Base-by-base conservation (phyloP, 371 early-diverging fungal species). In the Choanephora cucurbitarum region DNA sequence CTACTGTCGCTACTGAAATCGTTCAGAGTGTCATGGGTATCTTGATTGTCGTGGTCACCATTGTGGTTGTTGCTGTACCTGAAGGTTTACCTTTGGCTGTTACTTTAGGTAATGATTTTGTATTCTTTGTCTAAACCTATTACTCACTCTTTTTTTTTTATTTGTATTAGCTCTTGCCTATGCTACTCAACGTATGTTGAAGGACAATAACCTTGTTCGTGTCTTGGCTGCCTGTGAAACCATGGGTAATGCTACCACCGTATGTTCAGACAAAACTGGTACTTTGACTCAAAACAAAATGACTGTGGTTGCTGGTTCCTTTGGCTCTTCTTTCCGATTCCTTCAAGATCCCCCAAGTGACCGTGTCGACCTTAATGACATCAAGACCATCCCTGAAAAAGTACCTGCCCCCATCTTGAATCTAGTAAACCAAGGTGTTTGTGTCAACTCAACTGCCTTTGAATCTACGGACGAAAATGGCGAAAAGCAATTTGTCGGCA, bases 201-300 rank as follows among this genome's bases (percentile, higher is more conserved):
- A 88, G 59, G 94, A 96, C 63, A 93, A 94, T 63, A 94, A 93
- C 65, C 71, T 96, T 24, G 96, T 96, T 8, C 84, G 95, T 19
- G 83, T 91, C 17, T 70, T 96, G 21, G 81, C 88, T 33, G 91
- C 97, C 7, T 96, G 97, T 64, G 97, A 96, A 72, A 94, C 92
- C 32, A 95, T 95, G 95, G 94, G 94, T 6, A 90, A 88, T 62
- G 94, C 95, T 1, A 95, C 95, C 7, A 91, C 91, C 7, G 81
- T 96, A 34, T 94, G 95, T 67, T 89, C 91, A 11, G 95, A 96
- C 69, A 94, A 94, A 67, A 94, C 94, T 7, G 95, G 95, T 17
- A 95, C 94, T 3, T 70, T 95, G 19, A 95, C 94, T 0, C 89
- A 91, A 55, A 95, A 96, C 75, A 80, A 81, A 22, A 94, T 96